phyloP scores from a whole-genome alignment of 164 flowering plant genomes.

The Pachysandra terminalis region DNA sequence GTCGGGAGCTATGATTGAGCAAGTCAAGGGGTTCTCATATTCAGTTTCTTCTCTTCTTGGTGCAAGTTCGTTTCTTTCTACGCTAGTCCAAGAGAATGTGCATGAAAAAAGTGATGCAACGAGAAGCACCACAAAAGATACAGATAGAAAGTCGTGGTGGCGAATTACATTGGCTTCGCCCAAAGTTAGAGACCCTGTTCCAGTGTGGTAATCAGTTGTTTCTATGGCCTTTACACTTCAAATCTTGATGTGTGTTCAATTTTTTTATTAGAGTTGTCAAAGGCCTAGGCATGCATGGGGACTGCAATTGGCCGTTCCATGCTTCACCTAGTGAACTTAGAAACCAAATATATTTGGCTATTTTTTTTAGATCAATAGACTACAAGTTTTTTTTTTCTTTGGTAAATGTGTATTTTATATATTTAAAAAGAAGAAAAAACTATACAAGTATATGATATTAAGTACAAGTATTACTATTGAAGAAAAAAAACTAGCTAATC shows the following conservation, averaged over 20 bases:
- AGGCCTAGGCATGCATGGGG: too few relatives aligned
- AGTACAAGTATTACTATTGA: too few relatives aligned
- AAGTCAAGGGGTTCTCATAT: slow-evolving; percentile 93
- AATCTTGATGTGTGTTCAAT: not conserved
- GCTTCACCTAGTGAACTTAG: too few relatives aligned
- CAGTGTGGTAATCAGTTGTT: slow-evolving; percentile 47
- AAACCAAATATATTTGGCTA: too few relatives aligned
- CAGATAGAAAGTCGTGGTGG: slow-evolving; percentile 76
- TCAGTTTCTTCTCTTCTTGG: slow-evolving; percentile 87
- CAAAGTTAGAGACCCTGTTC: slow-evolving; percentile 46
- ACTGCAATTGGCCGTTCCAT: too few relatives aligned
- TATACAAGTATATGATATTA: too few relatives aligned
- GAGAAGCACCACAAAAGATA: slow-evolving; percentile 22
- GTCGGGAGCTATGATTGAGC: slow-evolving; percentile 86
- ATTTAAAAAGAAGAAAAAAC: too few relatives aligned
- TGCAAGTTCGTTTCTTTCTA: slow-evolving; percentile 51
- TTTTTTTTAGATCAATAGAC: too few relatives aligned
- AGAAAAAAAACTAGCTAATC: too few relatives aligned
- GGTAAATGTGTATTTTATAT: too few relatives aligned
- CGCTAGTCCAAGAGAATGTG: slow-evolving; percentile 31
- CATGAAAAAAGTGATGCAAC: slow-evolving; percentile 26
- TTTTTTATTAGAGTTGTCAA: not conserved
- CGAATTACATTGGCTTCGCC: slow-evolving; percentile 84
- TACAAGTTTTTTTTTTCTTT: too few relatives aligned
- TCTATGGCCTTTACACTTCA: not conserved